These are phyloP conservation scores for Diaporthe sp. DNA, from an alignment of 2,329 filamentous ascomycete genomes.

Conservation along the genomic window DNA sequence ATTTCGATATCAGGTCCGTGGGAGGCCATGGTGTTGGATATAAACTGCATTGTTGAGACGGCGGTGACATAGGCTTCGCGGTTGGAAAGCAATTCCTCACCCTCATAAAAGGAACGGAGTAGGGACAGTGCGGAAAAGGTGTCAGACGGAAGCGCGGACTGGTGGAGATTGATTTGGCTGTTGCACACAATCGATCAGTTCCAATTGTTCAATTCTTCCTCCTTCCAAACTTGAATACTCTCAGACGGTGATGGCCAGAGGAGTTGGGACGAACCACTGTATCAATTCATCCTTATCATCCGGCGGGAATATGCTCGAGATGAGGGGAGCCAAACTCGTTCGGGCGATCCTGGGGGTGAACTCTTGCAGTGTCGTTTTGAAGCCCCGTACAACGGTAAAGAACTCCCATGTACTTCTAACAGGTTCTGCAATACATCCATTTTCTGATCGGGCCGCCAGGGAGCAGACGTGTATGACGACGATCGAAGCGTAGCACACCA, in stretches of 20 bases:
- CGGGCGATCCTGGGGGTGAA: not conserved
- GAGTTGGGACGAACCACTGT: not conserved
- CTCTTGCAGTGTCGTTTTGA: not conserved
- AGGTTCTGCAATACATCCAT: not conserved
- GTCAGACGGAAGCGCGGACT: not conserved
- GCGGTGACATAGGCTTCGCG: not conserved
- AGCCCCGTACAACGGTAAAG: not conserved
- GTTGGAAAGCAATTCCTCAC: not conserved
- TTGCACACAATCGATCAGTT: not conserved
- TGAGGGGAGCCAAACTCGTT: not conserved
- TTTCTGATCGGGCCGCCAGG: not conserved
- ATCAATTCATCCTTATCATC: no score
- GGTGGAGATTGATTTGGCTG: not conserved
- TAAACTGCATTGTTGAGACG: not conserved
- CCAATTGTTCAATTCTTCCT: no score
- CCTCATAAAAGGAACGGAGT: not conserved
- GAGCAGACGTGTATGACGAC: conserved; percentile 7
- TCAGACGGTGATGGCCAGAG: not conserved
- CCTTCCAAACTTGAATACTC: fast-evolving
- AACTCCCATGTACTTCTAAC: not conserved
- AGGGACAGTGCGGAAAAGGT: not conserved
- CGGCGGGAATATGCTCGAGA: not conserved
- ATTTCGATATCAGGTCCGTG: not conserved
- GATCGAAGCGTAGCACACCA: conserved; percentile 4
- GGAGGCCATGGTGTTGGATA: not conserved